Evolutionary conservation across 2,329 filamentous ascomycete species (phyloP).

Genomic region (Phaeosphaeria sp.): DNA sequence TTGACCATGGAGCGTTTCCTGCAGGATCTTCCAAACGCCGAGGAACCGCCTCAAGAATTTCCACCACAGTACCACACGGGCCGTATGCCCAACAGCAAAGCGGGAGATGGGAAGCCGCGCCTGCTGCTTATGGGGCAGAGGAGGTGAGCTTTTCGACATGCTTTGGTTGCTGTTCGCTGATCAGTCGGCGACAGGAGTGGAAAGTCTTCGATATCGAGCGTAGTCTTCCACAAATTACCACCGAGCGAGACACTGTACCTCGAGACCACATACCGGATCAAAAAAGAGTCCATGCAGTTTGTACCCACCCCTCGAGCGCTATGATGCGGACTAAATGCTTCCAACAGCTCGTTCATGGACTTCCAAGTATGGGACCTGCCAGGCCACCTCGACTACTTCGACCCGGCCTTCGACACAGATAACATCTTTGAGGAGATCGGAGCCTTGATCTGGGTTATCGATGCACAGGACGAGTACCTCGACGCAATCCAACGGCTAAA

Average conservation of each 20-base stretch:
- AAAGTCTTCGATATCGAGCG: slow-evolving; percentile 97
- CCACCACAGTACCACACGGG: slow-evolving; percentile 51
- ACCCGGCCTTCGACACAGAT: slow-evolving; percentile 87
- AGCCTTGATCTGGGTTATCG: slow-evolving; percentile 96
- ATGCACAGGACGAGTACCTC: slow-evolving; percentile 96
- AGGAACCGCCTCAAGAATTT: slow-evolving; percentile 46
- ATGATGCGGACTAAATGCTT: slow-evolving; percentile 7
- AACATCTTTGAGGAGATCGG: slow-evolving; percentile 94
- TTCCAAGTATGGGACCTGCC: slow-evolving; percentile 99
- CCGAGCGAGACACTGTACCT: slow-evolving; percentile 95
- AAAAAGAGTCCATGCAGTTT: slow-evolving; percentile 94
- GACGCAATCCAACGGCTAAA: slow-evolving; percentile 89
- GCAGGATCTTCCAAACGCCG: slow-evolving; percentile 51
- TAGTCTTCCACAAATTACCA: slow-evolving; percentile 98
- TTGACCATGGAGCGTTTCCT: slow-evolving; percentile 53
- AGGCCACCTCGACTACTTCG: slow-evolving; percentile 91
- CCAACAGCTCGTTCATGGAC: slow-evolving; percentile 90
- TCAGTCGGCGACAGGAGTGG: slow-evolving; percentile 71
- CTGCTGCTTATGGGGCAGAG: slow-evolving; percentile 94
- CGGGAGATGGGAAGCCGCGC: slow-evolving; percentile 74
- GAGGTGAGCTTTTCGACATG: slow-evolving; percentile 63
- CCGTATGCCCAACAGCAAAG: slow-evolving; percentile 55
- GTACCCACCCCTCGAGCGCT: slow-evolving; percentile 45
- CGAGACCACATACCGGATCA: slow-evolving; percentile 91
- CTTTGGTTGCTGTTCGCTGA: slow-evolving; percentile 14